Evolutionary conservation across 257 asterid species (phyloP).

Genomic region (Lantana camara): DNA sequence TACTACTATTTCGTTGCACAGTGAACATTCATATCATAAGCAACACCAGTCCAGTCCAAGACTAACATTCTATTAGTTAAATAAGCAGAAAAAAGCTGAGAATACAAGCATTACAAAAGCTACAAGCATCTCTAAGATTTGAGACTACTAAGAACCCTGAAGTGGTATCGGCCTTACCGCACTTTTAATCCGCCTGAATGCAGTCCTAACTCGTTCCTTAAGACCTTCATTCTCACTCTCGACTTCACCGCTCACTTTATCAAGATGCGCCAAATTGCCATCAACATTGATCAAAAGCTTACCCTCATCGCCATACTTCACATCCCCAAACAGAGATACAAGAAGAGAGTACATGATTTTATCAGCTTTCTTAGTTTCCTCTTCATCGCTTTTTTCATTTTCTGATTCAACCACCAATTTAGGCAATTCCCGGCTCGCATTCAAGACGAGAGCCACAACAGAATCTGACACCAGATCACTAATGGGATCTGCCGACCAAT

Average conservation of each 20-base stretch:
- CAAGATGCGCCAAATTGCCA: constrained; percentile 70
- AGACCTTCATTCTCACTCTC: constrained; percentile 84
- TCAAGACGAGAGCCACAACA: constrained; percentile 74
- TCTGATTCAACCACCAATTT: constrained; percentile 65
- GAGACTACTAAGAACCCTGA: constrained; percentile 36
- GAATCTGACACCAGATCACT: constrained; percentile 98
- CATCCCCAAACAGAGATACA: constrained; percentile 85
- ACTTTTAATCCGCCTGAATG: constrained; percentile 64
- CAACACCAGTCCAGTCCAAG: too few relatives aligned
- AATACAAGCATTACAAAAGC: not conserved
- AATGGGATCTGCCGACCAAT: constrained; percentile 96
- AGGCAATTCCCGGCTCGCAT: constrained; percentile 70
- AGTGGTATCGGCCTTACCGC: constrained; percentile 90
- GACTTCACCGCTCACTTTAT: constrained; percentile 75
- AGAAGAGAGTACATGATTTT: constrained; percentile 81
- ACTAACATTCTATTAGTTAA: not conserved
- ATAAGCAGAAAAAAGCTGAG: not conserved
- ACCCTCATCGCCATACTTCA: constrained; percentile 68
- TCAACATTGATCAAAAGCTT: constrained; percentile 72
- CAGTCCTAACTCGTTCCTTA: constrained; percentile 75
- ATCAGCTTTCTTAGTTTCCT: constrained; percentile 66
- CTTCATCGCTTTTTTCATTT: constrained; percentile 44
- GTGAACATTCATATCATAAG: too few relatives aligned
- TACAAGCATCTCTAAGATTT: too few relatives aligned
- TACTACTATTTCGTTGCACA: too few relatives aligned